Evolutionary conservation across 2,329 filamentous ascomycete species (phyloP), one percentile per base, ranked within the genome.

Genomic region (Metarhizium rileyi): DNA sequence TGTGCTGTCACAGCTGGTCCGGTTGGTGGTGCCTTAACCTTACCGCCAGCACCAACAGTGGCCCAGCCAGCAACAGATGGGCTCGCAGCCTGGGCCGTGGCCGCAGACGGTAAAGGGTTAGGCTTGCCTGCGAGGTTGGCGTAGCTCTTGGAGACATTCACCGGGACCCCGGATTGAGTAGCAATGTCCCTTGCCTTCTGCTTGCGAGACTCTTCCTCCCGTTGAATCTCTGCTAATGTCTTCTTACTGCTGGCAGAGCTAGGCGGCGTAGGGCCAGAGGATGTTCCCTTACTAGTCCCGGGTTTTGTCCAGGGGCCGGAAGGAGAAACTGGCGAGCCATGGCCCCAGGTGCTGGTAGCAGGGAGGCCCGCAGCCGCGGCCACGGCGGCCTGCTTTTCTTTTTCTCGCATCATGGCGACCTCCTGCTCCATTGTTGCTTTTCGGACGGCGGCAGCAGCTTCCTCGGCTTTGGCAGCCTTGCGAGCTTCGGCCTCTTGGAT

Each of bases 401-500:
- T 85, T 62, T 81, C 78, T 35, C 76, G 70, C 22, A 73, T 72
- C 48, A 75, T 73, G 50, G 77, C 67, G 70, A 80, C 70, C 62
- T 97, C 91, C 63, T 88, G 87, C 67, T 97, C 90, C 9, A 88
- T 79, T 16, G 83, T 77, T 44, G 83, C 83, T 57, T 86, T 87
- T 57, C 90, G 86, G 52, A 85, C 78, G 40, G 87, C 85, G 33
- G 84, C 83, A 16, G 87, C 89, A 48, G 82, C 71, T 61, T 93
- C 89, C 62, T 97, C 91, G 12, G 81, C 84, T 68, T 94, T 87
- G 47, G 91, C 91, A 10, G 90, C 90, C 65, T 93, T 94, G 62
- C 86, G 88, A 33, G 91, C 91, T 66, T 98, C 93, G 4, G 88
- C 85, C 66, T 95, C 91, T 66, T 98, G 93, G 23, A 98, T 98